Evolutionary conservation across 2,329 filamentous ascomycete genomes (phyloP).

Genomic region (Ascochyta pisi): DNA sequence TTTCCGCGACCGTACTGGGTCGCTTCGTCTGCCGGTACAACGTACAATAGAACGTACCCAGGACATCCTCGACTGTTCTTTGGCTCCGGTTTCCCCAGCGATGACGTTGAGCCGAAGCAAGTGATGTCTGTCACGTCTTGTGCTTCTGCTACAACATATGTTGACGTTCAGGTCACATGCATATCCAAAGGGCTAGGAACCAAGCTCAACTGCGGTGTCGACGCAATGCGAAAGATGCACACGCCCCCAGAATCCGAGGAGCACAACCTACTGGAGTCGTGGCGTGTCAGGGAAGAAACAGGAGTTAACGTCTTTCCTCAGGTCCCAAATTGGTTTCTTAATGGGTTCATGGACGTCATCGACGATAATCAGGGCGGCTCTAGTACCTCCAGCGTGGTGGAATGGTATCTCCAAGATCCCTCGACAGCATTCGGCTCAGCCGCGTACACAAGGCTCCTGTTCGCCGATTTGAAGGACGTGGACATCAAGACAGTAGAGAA

Average conservation of each 20-base stretch:
- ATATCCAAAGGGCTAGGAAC: conserved; percentile 2
- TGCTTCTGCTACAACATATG: conserved; percentile 2
- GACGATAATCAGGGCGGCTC: neutral
- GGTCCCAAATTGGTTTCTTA: neutral
- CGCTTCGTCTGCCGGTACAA: neutral
- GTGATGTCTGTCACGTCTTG: neutral
- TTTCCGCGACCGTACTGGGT: neutral
- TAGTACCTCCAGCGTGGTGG: no score
- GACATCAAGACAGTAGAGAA: conserved; percentile 9
- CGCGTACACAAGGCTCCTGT: no score
- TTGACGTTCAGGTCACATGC: conserved; percentile 7
- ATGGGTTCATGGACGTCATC: neutral
- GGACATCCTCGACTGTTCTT: neutral
- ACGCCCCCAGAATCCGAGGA: neutral
- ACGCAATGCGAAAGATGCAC: neutral
- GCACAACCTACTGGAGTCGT: neutral
- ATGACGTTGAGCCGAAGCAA: neutral
- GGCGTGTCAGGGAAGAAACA: no score
- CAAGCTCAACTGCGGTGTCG: conserved; percentile 10
- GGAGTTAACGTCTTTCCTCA: no score
- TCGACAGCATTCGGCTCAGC: no score
- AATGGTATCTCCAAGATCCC: no score
- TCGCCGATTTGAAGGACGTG: neutral
- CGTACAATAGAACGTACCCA: neutral
- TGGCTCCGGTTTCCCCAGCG: neutral